phyloP scores from a whole-genome alignment of 73 alveolate genomes.

The Tetrahymena thermophila region DNA sequence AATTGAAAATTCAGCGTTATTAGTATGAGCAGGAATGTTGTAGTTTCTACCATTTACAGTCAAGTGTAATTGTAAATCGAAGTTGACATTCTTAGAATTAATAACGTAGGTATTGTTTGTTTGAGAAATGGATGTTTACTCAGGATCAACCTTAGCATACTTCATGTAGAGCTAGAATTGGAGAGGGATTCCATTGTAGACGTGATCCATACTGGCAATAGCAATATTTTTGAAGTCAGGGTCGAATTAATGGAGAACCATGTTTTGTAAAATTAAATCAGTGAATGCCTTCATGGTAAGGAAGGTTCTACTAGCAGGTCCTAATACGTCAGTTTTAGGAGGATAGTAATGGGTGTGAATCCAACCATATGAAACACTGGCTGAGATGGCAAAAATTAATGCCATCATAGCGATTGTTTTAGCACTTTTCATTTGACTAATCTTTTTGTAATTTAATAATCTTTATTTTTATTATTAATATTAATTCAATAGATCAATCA shows the following conservation, averaged over 20 bases:
- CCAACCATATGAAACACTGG: neutral
- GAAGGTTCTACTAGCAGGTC: slow-evolving; percentile 1
- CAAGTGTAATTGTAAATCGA: neutral
- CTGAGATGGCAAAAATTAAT: neutral
- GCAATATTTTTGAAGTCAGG: neutral
- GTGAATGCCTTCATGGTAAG: neutral
- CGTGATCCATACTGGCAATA: neutral
- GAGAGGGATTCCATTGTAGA: neutral
- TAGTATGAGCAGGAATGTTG: neutral
- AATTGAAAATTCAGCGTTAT: neutral
- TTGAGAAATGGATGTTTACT: neutral
- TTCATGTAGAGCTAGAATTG: neutral
- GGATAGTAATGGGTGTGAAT: neutral
- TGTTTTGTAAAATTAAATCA: neutral
- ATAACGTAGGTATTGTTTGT: neutral
- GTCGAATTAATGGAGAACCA: neutral
- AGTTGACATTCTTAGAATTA: neutral
- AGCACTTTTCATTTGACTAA: neutral
- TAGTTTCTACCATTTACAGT: neutral
- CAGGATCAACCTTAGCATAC: neutral
- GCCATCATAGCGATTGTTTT: neutral
- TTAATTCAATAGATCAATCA: neutral
- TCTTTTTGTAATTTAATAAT: neutral
- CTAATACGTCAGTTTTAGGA: neutral
- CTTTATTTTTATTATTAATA: neutral